Evolutionary conservation across 257 asterid species (phyloP), one percentile per base, ranked within the genome.

Genomic region (Gardenia jasminoides): DNA sequence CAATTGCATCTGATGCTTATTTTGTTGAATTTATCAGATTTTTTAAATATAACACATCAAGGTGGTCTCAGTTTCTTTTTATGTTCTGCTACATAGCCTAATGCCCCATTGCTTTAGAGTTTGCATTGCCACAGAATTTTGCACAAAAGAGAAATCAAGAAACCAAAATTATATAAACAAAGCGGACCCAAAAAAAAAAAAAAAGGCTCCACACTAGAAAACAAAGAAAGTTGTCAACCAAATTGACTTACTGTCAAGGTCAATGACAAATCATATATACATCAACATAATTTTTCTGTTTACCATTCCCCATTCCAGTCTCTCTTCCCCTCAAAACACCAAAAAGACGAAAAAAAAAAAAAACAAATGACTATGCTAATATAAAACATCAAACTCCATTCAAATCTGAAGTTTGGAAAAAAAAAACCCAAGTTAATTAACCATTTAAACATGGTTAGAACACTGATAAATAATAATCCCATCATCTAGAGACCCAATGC

Each of bases 401-500:
- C 7, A n/a, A n/a, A n/a, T n/a, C n/a, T n/a, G n/a, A n/a, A n/a
- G n/a, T n/a, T n/a, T n/a, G n/a, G n/a, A n/a, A n/a, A n/a, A n/a
- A n/a, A 26, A 3, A 16, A 1, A 31, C 30, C 7, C 28, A 22
- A 22, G n/a, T 7, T 2, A 52, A 31, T 30, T 16, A 31, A 66
- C 47, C 41, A 24, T 74, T 48, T 59, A 74, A 28, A 74, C 2
- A 22, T 12, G 3, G 19, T 73, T 22, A 61, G 56, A 1, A 30
- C 26, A 56, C 28, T 31, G 33, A 82, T 79, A 61, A 64, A 36
- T 36, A 3, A 2, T 36, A 3, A 36, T 36, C 41, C 4, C 41
- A 36, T 36, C 82, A 36, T 20, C 58, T 70, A 78, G 44, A 86
- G 84, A 52, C 48, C 89, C 87, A 81, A 68, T 15, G 86, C 87